Evolutionary conservation across 768 basidiomycete genomes (phyloP), one percentile per base, ranked within the genome.

Genomic region (Hypsizygus marmoreus): DNA sequence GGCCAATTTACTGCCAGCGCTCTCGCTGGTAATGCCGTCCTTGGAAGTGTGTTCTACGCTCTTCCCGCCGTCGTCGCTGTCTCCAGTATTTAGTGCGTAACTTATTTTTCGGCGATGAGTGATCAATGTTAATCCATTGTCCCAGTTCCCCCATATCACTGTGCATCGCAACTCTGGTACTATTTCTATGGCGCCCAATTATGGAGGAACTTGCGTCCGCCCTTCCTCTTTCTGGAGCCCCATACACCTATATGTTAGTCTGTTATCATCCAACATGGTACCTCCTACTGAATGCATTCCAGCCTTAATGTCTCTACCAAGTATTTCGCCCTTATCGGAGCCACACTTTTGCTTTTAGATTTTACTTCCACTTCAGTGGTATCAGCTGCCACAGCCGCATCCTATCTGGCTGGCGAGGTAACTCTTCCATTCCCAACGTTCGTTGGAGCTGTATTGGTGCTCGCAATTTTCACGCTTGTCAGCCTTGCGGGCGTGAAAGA

Each of bases 191-290:
- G 83, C 77, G 84, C 10, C 87, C 87, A 2, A 75, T 90, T 35
- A 81, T 91, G 78, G 75, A 79, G 51, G 88, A 89, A 57, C 63
- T 91, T 7, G 85, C 76, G 0, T 81, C 82, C 4, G 84, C 86
- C 2, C 62, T 89, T 1, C 82, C 85, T 0, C 73, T 88, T 8
- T 80, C 74, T 44, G 88, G 88, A 1, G 85, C 83, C 6, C 86
- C 84, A 4, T 89, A 87, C 57, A 79, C 80, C 0, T 86, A 86
- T 57, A 65, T 86, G 82, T 84, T 51, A 50, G 78, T 31, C 12
- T 30, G 13, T 32, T 26, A 10, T 29, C 44, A 11, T 23, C 40
- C 26, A 13, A 10, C 11, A 7, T 12, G 12, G 8, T 19, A 2
- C 16, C 20, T 30, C 16, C 26, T 39, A 24, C 36, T 49, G 4